A percentile compares a stretch with the other conserved stretches of the same genome.
These are phyloP conservation scores for Theobroma cacao DNA, from an alignment of 345 rosid genomes.

Conservation along the genomic window DNA sequence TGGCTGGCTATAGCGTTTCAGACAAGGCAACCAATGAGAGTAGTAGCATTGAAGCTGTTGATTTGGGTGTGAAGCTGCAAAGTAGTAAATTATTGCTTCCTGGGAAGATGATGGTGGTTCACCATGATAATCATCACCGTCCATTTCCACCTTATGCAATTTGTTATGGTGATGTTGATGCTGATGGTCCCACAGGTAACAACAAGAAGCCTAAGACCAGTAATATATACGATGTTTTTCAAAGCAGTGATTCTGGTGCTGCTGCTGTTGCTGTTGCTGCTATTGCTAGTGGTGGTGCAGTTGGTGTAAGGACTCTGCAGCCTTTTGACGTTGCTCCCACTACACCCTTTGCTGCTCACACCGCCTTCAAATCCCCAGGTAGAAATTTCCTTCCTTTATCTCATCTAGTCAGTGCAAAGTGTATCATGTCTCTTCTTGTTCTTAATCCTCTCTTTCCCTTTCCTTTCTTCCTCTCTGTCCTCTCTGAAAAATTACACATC, in stretches of 20 bases:
- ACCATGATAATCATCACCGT: constrained; percentile 33
- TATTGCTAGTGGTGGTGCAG: constrained; percentile 9
- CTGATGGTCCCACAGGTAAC: constrained; percentile 27
- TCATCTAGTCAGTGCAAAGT: not conserved
- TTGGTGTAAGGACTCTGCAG: constrained; percentile 20
- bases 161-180: constrained; percentile 1
- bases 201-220: constrained; percentile 10
- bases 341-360: constrained; percentile 13
- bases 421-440: not conserved
- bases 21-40: constrained; percentile 35
- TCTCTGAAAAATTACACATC: not conserved
- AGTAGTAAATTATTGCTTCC: constrained; percentile 22
- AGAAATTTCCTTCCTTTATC: not conserved
- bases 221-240: constrained; percentile 14
- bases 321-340: constrained; percentile 27
- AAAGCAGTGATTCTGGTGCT: constrained; percentile 6
- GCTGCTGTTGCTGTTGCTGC: constrained; percentile 7
- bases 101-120: constrained; percentile 28
- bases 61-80: constrained; percentile 26
- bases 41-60: constrained; percentile 12
- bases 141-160: constrained; percentile 20
- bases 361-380: constrained; percentile 42
- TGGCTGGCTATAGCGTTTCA: constrained; percentile 39
- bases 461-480: not conserved
- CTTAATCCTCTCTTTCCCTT: constrained; percentile 4